A percentile compares a stretch with the other conserved stretches of the same genome.
Evolutionary conservation across 164 flowering plant species (phyloP).

Genomic region (Vitis rupestris): DNA sequence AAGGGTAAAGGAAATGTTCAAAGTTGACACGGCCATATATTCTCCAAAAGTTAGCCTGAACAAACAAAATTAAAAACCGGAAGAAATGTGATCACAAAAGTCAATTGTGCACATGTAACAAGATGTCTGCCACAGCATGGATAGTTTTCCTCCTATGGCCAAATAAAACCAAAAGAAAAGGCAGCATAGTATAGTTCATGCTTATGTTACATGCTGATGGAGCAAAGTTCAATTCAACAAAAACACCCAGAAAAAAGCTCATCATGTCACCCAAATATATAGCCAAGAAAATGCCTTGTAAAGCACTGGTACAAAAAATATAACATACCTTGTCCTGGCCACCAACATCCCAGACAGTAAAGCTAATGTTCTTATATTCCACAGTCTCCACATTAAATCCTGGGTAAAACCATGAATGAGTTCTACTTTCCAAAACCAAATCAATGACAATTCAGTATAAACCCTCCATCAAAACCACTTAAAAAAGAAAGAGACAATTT

Average conservation of each 20-base stretch:
- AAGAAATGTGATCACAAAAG: too few relatives aligned
- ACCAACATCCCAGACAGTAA: conserved; percentile 56
- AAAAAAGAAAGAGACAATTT: too few relatives aligned
- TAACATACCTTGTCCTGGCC: conserved; percentile 46
- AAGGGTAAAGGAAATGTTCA: too few relatives aligned
- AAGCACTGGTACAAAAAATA: neutral
- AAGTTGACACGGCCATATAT: too few relatives aligned
- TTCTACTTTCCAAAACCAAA: neutral
- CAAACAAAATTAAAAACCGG: too few relatives aligned
- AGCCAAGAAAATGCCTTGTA: neutral
- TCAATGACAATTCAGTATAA: neutral
- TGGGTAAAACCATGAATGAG: conserved; percentile 5
- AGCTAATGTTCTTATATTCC: conserved; percentile 53
- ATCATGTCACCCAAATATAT: neutral
- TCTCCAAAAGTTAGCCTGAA: too few relatives aligned
- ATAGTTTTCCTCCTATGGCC: conserved; percentile 2
- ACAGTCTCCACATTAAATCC: conserved; percentile 57
- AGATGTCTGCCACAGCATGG: conserved; percentile 18
- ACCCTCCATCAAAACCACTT: too few relatives aligned
- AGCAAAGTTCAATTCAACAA: neutral
- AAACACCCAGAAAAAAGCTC: neutral
- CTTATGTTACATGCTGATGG: conserved; percentile 30
- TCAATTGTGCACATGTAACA: too few relatives aligned
- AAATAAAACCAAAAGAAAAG: too few relatives aligned
- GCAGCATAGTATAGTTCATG: conserved; percentile 27